Base-by-base conservation (phyloP, 2,329 filamentous ascomycete genomes). In the Alternaria sp. region DNA sequence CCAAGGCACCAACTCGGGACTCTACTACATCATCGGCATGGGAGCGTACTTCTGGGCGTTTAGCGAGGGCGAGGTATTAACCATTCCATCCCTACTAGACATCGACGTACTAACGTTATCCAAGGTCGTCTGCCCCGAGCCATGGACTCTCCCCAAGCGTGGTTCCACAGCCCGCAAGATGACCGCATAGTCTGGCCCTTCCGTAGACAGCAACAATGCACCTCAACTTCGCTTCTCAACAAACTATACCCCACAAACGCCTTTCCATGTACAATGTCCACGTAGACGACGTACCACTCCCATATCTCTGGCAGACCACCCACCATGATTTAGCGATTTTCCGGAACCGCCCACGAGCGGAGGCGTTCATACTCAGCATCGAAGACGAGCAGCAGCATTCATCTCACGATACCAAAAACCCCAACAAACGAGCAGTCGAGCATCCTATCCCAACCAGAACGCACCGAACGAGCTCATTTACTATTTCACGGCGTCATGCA, bases 1-100 rank as follows among this genome's bases (percentile, higher is more conserved):
- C 79, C 96, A 98, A 80, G 92, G 89, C 62, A 97, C 94, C 26
- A 97, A 99, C 78, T 87, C 95, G 3, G 96, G 93, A 5, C 83
- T 98, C 56, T 99, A 98, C 83, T 97, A 98, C 79, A 79, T 96
- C 25, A 87, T 97, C 66, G 95, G 91, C 20, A 90, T 96, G 83
- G 85, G 84, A 8, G 90, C 96, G 14, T 99, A 98, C 81, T 97
- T 98, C 75, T 97, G 94, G 94, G 96, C 93, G 1, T 98, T 96
- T 75, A 96, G 91, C 75, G 95, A 99, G 81, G 96, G 96, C 81
- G 96, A 99, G 90, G 94, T 97, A 82, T 78, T 91, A 84, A 33
- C 28, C 18, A 4, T 12, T 15, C 28, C 33, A 15, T 33, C 21
- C 11, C 9, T 46, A 18, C 53, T 5, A n/a, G n/a, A 10, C 6